Evolutionary conservation across 2,329 filamentous ascomycete species (phyloP), one percentile per base, ranked within the genome.

Genomic region (Ilyonectria robusta): DNA sequence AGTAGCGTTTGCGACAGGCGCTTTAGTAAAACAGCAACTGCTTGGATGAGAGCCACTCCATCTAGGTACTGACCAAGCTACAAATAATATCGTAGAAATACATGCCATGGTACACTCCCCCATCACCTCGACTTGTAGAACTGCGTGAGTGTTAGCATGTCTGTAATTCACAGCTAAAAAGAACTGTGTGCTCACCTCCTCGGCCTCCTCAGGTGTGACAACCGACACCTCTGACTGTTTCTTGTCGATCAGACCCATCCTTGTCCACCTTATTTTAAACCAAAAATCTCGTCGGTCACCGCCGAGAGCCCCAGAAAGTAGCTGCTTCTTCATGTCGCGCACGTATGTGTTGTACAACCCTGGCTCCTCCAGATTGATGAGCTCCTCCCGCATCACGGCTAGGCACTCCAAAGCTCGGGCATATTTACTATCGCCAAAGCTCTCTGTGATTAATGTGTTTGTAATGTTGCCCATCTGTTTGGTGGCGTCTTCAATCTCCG

Each of bases 281-380:
- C 94, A 98, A 82, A 98, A 90, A 76, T 97, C 94, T 69, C 87
- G 87, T 60, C 94, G 85, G 74, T 97, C 92, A 0, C 94, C 94
- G 42, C 91, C 90, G 3, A 98, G 81, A 71, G 92, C 87, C 0
- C 90, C 92, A 0, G 85, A 87, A 8, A 94, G 79, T 1, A 98
- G 78, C 62, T 90, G 89, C 71, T 84, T 85, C 84, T 98, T 98
- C 73, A 98, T 80, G 37, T 87, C 86, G 46, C 79, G 84, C 47
- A 97, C 75, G 71, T 95, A 93, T 1, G 86, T 84, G 77, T 98
- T 98, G 80, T 93, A 99, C 31, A 93, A 75, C 0, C 79, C 86
- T 0, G 94, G 92, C 78, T 93, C 90, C 77, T 98, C 95, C 33
- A 94, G 85, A 6, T 90, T 89, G 6, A 91, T 86, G 70, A 97